Base-by-base conservation (phyloP, 306 rosid species). In the Lathyrus aphaca region DNA sequence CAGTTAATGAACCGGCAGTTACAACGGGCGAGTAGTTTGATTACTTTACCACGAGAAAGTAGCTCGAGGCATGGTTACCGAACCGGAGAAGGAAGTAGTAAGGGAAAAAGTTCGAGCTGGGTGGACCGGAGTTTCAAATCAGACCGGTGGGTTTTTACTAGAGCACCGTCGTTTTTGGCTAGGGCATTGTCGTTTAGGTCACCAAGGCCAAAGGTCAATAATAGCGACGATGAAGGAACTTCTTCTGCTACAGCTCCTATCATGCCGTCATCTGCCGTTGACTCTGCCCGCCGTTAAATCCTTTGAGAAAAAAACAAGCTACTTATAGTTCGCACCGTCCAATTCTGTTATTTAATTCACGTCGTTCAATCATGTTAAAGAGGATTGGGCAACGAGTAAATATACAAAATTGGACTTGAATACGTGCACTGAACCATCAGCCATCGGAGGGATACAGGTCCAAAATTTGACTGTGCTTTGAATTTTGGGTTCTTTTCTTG, bases 121-220 rank as follows among this genome's bases (percentile, higher is more conserved):
- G 49, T 87, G 77, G 86, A 88, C 84, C 82, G 82, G 68, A 49
- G 68, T 5, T 46, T 76, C 6, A 94, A 80, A 68, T 89, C 95
- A 8, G 99, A 91, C 66, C 84, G 96, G 27, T 89, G 96, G 97
- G 79, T 79, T 19, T 88, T 87, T 15, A 53, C 84, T 0, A 80
- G 51, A 82, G 72, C 89, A 15, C 90, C 95, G 3, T 78, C 93
- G 17, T 88, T 93, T 73, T 78, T 90, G 0, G 48, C 77, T 1
- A 82, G 92, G 40, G 89, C 84, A 38, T 76, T 86, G 25, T 91
- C 97, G 16, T 40, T 90, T 17, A 81, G 79, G 74, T 80, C 94
- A 0, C 59, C 60, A 11, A 46, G 4, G 4, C 89, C 91, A 0
- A 86, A 40, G 72, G 79, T 75, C 32, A 72, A 68, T 17, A 71